These are phyloP conservation scores for Quercus cerris DNA, from an alignment of 306 rosid species.

Conservation along the genomic window DNA sequence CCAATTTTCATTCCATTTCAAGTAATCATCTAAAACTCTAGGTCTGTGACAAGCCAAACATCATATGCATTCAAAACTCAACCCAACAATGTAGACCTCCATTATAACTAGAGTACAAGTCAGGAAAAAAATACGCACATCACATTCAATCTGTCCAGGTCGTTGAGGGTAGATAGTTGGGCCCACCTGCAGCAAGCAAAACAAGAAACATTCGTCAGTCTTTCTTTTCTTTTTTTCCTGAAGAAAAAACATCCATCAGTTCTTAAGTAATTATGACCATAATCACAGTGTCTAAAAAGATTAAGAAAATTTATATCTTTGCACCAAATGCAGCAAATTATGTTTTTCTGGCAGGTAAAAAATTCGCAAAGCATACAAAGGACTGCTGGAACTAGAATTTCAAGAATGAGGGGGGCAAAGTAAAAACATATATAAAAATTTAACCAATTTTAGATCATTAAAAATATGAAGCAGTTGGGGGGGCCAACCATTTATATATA, in stretches of 20 bases:
- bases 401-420: no score
- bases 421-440: no score
- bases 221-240: neutral
- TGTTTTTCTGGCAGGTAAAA: no score
- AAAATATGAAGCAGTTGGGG: no score
- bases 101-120: slow-evolving; percentile 14
- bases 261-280: slow-evolving; percentile 12
- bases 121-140: slow-evolving; percentile 42
- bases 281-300: neutral
- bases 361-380: no score
- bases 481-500: no score
- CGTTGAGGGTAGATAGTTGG: slow-evolving; percentile 78
- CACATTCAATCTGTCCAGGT: slow-evolving; percentile 86
- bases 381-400: no score
- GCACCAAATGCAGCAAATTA: no score
- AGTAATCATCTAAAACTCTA: neutral
- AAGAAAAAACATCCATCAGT: slow-evolving; percentile 20
- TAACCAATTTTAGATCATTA: no score
- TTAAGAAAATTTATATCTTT: no score
- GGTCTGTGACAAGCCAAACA: slow-evolving; percentile 9
- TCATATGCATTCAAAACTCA: slow-evolving; percentile 2
- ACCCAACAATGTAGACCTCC: neutral
- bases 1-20: neutral
- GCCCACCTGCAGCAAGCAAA: slow-evolving; percentile 51
- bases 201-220: slow-evolving; percentile 20